Conservation (phyloP, 2,329 filamentous ascomycete species). For the Blastomyces parvus region DNA sequence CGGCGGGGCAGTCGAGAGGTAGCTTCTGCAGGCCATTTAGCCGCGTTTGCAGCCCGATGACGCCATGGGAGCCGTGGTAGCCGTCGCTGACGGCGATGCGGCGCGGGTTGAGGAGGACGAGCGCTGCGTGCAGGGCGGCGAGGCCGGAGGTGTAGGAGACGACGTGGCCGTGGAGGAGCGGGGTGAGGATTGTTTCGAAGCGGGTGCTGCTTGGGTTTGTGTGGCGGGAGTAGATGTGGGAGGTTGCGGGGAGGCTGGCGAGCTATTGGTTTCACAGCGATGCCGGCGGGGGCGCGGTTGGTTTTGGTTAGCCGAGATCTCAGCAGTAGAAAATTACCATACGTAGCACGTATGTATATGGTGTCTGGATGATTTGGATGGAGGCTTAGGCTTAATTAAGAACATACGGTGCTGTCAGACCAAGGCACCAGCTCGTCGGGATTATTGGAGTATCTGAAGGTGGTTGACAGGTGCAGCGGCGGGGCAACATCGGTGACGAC, state of each 20-base stretch:
- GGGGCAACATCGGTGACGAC: constrained; percentile 71
- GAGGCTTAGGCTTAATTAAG: background rate
- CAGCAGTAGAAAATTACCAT: no score
- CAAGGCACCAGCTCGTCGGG: constrained; percentile 53
- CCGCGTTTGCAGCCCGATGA: constrained; percentile 62
- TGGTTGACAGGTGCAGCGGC: constrained; percentile 82
- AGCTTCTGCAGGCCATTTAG: constrained; percentile 67
- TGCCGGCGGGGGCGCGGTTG: background rate
- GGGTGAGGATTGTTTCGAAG: constrained; percentile 70
- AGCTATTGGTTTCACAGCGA: constrained; percentile 1
- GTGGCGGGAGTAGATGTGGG: constrained; percentile 75
- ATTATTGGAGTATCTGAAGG: constrained; percentile 69
- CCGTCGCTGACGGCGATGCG: constrained; percentile 73
- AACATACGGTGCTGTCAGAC: constrained; percentile 47
- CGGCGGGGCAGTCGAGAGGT: constrained; percentile 57
- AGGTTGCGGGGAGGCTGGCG: constrained; percentile 19
- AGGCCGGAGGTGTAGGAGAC: constrained; percentile 79
- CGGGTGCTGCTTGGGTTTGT: constrained; percentile 71
- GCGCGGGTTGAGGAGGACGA: constrained; percentile 74
- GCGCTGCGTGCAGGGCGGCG: constrained; percentile 75
- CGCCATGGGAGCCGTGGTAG: constrained; percentile 90
- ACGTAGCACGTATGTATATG: constrained; percentile 4
- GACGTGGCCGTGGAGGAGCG: constrained; percentile 55
- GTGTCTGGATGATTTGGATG: background rate
- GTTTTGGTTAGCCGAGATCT: constrained; percentile 1